phyloP scores from a whole-genome alignment of 768 basidiomycete genomes.

The Albatrellus ellisii region DNA sequence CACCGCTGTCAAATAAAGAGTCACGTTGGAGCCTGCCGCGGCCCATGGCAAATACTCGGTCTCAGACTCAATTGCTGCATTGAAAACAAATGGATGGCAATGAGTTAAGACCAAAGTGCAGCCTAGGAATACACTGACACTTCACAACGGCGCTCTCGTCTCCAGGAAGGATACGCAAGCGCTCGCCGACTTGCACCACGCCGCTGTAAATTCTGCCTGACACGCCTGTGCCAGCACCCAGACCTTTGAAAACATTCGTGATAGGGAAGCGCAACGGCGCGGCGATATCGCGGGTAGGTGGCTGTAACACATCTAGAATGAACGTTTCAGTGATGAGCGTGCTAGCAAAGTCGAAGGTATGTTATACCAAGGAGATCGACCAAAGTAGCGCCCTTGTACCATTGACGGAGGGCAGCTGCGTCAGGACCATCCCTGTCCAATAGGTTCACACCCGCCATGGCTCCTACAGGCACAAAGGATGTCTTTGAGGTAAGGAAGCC shows the following conservation, averaged over 20 bases:
- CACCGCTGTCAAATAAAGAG: constrained; percentile 67
- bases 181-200: constrained; percentile 85
- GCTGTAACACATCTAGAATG: constrained; percentile 59
- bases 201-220: constrained; percentile 80
- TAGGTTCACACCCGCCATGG: constrained; percentile 83
- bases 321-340: constrained; percentile 1
- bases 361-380: constrained; percentile 66
- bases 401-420: constrained; percentile 35
- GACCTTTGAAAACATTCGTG: constrained; percentile 90
- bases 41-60: constrained; percentile 73
- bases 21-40: constrained; percentile 82
- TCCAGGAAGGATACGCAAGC: constrained; percentile 76
- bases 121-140: constrained; percentile 24
- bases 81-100: background rate
- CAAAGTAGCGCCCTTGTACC: constrained; percentile 83
- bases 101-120: background rate
- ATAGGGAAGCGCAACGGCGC: constrained; percentile 78
- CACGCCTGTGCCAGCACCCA: constrained; percentile 64
- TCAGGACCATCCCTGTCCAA: constrained; percentile 34
- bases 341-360: background rate
- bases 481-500: constrained; percentile 76
- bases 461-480: constrained; percentile 79
- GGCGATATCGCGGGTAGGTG: constrained; percentile 64
- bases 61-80: constrained; percentile 74
- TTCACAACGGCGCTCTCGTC: constrained; percentile 80